Evolutionary conservation across 345 rosid species (phyloP).

Genomic region (Noccaea bulbosa): DNA sequence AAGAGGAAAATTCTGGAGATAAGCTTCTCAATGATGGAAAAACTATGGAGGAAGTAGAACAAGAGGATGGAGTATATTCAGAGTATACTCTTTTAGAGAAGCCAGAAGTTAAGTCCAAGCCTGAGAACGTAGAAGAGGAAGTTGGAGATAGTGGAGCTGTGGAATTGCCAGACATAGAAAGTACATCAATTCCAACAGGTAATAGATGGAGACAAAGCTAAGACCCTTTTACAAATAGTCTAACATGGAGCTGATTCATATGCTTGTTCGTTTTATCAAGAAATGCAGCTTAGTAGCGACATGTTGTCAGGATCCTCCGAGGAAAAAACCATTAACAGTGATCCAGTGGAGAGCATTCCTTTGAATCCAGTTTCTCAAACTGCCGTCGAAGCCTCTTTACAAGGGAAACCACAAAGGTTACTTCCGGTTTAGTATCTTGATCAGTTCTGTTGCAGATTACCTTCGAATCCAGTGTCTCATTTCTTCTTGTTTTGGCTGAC

Average conservation of each 20-base stretch:
- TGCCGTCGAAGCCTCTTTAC: constrained; percentile 51
- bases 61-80: constrained; percentile 39
- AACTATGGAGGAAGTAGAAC: constrained; percentile 25
- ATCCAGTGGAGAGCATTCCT: constrained; percentile 35
- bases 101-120: constrained; percentile 46
- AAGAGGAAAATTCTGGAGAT: constrained; percentile 38
- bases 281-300: constrained; percentile 53
- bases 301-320: constrained; percentile 38
- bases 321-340: constrained; percentile 40
- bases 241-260: constrained; percentile 34
- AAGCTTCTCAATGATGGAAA: constrained; percentile 23
- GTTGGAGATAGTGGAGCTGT: too few relatives aligned
- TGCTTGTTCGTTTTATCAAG: constrained; percentile 54
- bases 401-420: constrained; percentile 76
- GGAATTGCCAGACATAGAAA: constrained; percentile 35
- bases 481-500: constrained; percentile 31
- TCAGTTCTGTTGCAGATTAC: constrained; percentile 17
- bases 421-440: constrained; percentile 18
- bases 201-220: constrained; percentile 18
- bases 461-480: too few relatives aligned
- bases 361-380: constrained; percentile 42
- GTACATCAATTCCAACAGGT: constrained; percentile 27
- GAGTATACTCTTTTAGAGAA: constrained; percentile 60
- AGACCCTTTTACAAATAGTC: constrained; percentile 9
- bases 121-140: constrained; percentile 37